Evolutionary conservation across 2,329 filamentous ascomycete species (phyloP).

Genomic region (Periconia sp.): DNA sequence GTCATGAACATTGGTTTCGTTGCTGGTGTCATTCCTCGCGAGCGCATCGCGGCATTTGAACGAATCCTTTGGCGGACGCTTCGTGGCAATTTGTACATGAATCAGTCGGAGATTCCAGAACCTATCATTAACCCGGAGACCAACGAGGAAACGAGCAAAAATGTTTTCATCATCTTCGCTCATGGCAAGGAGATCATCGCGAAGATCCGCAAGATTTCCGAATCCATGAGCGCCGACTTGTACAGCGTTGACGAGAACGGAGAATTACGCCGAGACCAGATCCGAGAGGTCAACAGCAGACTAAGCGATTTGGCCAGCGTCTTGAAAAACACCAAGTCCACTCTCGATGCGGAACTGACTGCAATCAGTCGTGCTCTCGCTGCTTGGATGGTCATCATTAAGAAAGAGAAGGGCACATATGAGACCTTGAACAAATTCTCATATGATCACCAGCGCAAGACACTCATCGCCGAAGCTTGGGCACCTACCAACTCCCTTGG

Average conservation of each 20-base stretch:
- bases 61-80: conserved; percentile 97
- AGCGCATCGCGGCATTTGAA: conserved; percentile 94
- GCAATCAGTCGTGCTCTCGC: conserved; percentile 92
- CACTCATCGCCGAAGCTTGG: conserved; percentile 97
- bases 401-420: conserved; percentile 98
- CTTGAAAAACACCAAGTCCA: conserved; percentile 91
- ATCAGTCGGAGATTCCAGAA: conserved; percentile 97
- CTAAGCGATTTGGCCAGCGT: conserved; percentile 91
- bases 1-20: conserved; percentile 99
- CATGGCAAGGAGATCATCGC: conserved; percentile 98
- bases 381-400: conserved; percentile 96
- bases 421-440: conserved; percentile 95
- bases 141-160: conserved; percentile 94
- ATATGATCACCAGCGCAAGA: conserved; percentile 94
- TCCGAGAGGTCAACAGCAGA: conserved; percentile 95
- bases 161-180: conserved; percentile 98
- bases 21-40: conserved; percentile 90
- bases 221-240: conserved; percentile 92
- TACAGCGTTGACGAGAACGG: conserved; percentile 98
- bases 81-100: conserved; percentile 99
- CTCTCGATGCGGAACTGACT: conserved; percentile 87
- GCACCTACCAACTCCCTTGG: conserved; percentile 89
- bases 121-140: conserved; percentile 88
- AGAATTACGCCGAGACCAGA: conserved; percentile 91
- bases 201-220: conserved; percentile 98